Conservation (phyloP, 345 rosid genomes). For the Euphorbia lathyris region DNA sequence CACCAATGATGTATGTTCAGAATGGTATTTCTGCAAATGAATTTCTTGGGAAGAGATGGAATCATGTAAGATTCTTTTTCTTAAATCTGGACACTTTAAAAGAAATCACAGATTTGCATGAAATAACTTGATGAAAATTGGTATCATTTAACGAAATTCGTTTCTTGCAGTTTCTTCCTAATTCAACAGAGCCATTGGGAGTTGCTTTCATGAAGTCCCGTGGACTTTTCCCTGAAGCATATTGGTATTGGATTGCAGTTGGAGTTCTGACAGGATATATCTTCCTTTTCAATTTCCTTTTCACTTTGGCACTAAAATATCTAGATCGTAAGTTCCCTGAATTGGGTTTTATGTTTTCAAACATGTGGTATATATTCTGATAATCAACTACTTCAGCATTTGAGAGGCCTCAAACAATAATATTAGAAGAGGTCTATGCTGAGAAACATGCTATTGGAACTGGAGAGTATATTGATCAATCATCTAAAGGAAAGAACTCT, state of each 20-base stretch:
- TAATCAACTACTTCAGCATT: slow-evolving; percentile 40
- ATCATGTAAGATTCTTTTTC: slow-evolving; percentile 39
- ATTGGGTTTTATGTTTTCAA: slow-evolving; percentile 1
- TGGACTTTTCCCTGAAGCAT: slow-evolving; percentile 62
- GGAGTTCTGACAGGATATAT: slow-evolving; percentile 60
- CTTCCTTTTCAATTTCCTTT: slow-evolving; percentile 61
- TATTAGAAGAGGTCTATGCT: slow-evolving; percentile 44
- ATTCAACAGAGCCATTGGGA: slow-evolving; percentile 66
- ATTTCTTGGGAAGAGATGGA: slow-evolving; percentile 57
- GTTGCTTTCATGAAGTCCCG: slow-evolving; percentile 60
- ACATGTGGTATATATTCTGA: slow-evolving; percentile 14
- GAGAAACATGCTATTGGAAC: slow-evolving; percentile 35
- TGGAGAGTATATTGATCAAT: slow-evolving; percentile 34
- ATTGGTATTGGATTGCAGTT: slow-evolving; percentile 87
- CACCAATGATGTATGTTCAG: slow-evolving; percentile 72
- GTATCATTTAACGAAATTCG: not conserved
- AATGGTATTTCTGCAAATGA: slow-evolving; percentile 57
- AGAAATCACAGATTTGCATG: not conserved
- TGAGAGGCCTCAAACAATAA: slow-evolving; percentile 54
- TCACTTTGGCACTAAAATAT: slow-evolving; percentile 58
- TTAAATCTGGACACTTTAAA: not conserved
- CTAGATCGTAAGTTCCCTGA: slow-evolving; percentile 56
- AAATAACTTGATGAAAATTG: not conserved
- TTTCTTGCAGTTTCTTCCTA: slow-evolving; percentile 45
- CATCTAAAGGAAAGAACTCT: slow-evolving; percentile 27